phyloP scores from a whole-genome alignment of 345 rosid genomes.

The Ceriops zippeliana region DNA sequence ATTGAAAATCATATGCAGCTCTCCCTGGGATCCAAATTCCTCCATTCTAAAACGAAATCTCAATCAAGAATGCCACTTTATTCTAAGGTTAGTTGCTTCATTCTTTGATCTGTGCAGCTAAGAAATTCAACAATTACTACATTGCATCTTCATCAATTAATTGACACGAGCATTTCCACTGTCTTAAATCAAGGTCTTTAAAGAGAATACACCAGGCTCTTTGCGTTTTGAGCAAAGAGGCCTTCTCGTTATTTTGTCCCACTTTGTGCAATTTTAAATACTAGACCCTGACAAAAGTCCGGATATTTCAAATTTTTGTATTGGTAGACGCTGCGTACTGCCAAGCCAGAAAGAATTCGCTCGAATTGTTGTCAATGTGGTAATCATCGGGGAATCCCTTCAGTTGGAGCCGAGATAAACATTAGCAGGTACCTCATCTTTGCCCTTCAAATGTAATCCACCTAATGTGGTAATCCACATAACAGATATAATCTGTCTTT shows the following conservation, averaged over 20 bases:
- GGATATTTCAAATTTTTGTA: background rate
- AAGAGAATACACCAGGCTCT: constrained; percentile 37
- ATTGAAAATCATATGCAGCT: constrained; percentile 33
- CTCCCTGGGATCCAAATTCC: constrained; percentile 34
- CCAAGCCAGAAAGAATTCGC: constrained; percentile 18
- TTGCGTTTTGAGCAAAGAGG: constrained; percentile 30
- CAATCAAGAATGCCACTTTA: constrained; percentile 20
- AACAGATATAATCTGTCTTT: no score
- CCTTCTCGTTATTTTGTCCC: constrained; percentile 5
- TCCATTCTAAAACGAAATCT: constrained; percentile 19
- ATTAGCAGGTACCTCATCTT: constrained; percentile 27
- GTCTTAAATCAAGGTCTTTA: constrained; percentile 29
- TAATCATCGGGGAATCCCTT: constrained; percentile 13
- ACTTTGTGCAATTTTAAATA: background rate
- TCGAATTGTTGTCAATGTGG: constrained; percentile 29
- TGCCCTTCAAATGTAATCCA: background rate
- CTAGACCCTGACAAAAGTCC: background rate
- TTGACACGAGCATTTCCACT: constrained; percentile 8
- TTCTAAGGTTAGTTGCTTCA: constrained; percentile 29
- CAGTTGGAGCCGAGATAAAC: constrained; percentile 11
- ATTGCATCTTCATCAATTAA: background rate
- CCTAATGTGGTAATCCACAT: no score
- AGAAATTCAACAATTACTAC: background rate
- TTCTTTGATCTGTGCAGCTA: background rate
- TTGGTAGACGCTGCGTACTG: constrained; percentile 17